phyloP scores from a whole-genome alignment of 1,139 yeast species.

The Yamadazyma jaroonii region DNA sequence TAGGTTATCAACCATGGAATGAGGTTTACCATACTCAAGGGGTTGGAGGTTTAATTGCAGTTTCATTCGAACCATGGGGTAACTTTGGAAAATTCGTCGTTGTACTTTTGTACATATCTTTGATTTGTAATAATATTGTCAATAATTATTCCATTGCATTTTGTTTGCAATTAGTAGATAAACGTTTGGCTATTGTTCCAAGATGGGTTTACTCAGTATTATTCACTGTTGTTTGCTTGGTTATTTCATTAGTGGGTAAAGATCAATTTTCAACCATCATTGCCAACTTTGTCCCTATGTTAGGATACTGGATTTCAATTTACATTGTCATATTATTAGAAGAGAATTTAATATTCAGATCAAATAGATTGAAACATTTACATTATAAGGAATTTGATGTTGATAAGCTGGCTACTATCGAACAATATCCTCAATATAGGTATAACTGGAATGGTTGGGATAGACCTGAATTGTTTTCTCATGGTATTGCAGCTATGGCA shows the following conservation, averaged over 20 bases:
- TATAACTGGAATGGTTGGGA: conserved; percentile 73
- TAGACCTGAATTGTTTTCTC: conserved; percentile 50
- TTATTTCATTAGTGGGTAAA: conserved; percentile 74
- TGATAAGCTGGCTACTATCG: background rate
- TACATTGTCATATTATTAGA: conserved; percentile 70
- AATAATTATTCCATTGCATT: conserved; percentile 86
- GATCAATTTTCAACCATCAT: conserved; percentile 71
- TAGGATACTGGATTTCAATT: conserved; percentile 91
- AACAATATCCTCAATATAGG: conserved; percentile 7
- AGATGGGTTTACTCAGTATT: conserved; percentile 76
- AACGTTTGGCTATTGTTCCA: conserved; percentile 61
- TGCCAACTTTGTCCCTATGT: conserved; percentile 90
- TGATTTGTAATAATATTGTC: conserved; percentile 38
- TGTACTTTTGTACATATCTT: conserved; percentile 30
- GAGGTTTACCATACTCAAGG: conserved; percentile 58
- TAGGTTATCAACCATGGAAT: conserved; percentile 57
- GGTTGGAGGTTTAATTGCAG: conserved; percentile 73
- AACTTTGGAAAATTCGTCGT: conserved; percentile 60
- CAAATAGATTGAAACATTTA: conserved; percentile 44
- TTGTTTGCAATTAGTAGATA: conserved; percentile 70
- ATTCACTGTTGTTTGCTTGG: conserved; percentile 63
- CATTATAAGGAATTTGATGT: conserved; percentile 52
- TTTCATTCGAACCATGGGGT: conserved; percentile 73
- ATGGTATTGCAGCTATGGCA: conserved; percentile 61
- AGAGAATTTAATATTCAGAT: conserved; percentile 73